Conservation (phyloP, 352 stramenopile species). For the Globisporangium paroecandrum region DNA sequence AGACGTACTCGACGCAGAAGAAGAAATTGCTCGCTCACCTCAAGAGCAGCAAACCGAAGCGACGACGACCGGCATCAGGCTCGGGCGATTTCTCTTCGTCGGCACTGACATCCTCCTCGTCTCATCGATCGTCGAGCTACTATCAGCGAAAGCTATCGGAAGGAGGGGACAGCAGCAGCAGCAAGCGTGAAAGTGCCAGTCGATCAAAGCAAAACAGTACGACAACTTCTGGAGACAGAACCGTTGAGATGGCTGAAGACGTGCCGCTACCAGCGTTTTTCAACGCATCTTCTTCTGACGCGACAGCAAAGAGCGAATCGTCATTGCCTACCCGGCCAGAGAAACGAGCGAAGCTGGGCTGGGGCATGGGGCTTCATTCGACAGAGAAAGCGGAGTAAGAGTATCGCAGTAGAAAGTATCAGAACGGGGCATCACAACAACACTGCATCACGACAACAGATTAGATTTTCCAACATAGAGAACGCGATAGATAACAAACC, state of each 20-base stretch:
- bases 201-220: not conserved
- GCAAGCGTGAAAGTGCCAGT: not conserved
- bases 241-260: constrained; percentile 38
- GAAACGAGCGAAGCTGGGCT: constrained; percentile 71
- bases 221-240: constrained; percentile 5
- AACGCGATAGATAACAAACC: constrained; percentile 1
- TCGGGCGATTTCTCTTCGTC: constrained; percentile 13
- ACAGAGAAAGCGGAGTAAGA: constrained; percentile 2
- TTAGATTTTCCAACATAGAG: constrained; percentile 8
- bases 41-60: constrained; percentile 37
- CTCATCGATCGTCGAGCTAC: constrained; percentile 14
- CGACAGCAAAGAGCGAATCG: not conserved
- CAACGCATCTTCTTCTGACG: constrained; percentile 20
- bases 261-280: constrained; percentile 55
- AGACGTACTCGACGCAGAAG: constrained; percentile 53
- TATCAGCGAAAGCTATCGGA: constrained; percentile 24
- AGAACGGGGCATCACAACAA: not conserved
- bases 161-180: constrained; percentile 13
- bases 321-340: not conserved
- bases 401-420: not conserved
- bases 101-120: constrained; percentile 12
- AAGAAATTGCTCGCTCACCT: constrained; percentile 60
- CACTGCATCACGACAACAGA: not conserved
- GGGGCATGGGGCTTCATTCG: constrained; percentile 69
- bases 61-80: constrained; percentile 17